Evolutionary conservation across 2,329 filamentous ascomycete species (phyloP), one percentile per base, ranked within the genome.

Genomic region (Juglanconis juglandina): DNA sequence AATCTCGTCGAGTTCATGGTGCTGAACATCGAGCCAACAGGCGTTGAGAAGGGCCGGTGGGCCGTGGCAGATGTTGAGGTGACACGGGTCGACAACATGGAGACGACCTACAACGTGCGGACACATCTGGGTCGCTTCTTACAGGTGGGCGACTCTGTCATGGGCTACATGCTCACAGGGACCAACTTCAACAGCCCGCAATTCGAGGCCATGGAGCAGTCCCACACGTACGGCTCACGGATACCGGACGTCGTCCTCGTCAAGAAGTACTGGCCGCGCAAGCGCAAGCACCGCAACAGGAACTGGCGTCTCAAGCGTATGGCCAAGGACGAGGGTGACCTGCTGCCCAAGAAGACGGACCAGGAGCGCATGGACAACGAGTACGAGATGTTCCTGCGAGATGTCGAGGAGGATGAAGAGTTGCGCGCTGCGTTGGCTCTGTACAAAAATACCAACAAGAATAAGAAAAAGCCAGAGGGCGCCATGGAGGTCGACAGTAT

Each of bases 221-320:
- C 88, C 56, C 86, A 86, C 73, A 86, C 88, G 54, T 94, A 96
- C 76, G 80, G 85, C 3, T 88, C 87, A 3, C 87, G 83, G 3
- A 90, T 99, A 59, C 95, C 95, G 0, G 95, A 99, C 69, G 95
- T 98, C 0, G 78, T 99, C 6, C 83, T 99, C 3, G 92, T 99
- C 73, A 98, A 96, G 92, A 99, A 99, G 76, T 88, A 91, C 82
- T 99, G 96, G 77, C 87, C 89, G 62, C 87, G 91, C 68, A 89
- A 90, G 76, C 88, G 90, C 80, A 96, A 94, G 85, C 84, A 86
- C 72, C 88, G 87, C 80, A 84, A 82, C 75, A 87, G 96, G 67
- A 91, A 91, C 81, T 99, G 95, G 95, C 90, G 89, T 74, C 86
- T 99, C 74, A 96, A 91, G 85, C 92, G 95, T 70, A 94, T 99